A percentile compares a stretch with the other conserved stretches of the same genome.
These are phyloP conservation scores for Balansia obtecta DNA, from an alignment of 2,329 filamentous ascomycete species.

Conservation along the genomic window DNA sequence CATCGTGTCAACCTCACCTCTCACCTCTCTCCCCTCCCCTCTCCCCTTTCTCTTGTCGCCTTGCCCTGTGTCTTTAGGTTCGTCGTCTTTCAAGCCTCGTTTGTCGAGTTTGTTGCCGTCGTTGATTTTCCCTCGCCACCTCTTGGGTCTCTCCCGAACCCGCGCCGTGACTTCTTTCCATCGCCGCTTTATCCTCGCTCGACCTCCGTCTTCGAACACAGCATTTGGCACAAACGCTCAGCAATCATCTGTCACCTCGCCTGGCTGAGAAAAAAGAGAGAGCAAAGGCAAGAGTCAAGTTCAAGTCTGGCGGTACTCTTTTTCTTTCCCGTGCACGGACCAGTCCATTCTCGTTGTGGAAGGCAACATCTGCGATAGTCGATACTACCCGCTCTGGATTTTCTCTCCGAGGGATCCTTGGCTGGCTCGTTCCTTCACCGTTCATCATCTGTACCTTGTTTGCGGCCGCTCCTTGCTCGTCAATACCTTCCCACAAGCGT, in stretches of 20 bases:
- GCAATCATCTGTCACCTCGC: not conserved
- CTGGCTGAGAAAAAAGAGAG: not conserved
- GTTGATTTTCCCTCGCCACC: conserved; percentile 4
- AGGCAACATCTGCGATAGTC: conserved; percentile 1
- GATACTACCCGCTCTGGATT: not conserved
- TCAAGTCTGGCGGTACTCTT: not conserved
- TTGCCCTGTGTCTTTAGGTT: conserved; percentile 6
- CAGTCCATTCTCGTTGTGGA: conserved; percentile 1
- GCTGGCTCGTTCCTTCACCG: conserved; percentile 7
- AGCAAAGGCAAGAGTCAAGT: not conserved
- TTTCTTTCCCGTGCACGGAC: not conserved
- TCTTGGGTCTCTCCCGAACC: not conserved
- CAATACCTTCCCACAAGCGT: conserved; percentile 1
- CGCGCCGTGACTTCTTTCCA: not conserved
- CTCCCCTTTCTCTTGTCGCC: conserved; percentile 10
- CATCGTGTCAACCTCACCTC: conserved; percentile 1
- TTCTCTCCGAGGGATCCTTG: not conserved
- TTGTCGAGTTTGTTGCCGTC: conserved; percentile 15
- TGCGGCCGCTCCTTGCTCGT: conserved; percentile 13
- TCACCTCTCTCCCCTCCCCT: conserved; percentile 4
- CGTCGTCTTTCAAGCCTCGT: conserved; percentile 8
- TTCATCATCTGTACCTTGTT: conserved; percentile 25
- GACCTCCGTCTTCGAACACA: conserved; percentile 1
- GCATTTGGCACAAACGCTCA: not conserved
- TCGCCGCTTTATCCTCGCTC: conserved; percentile 5